phyloP scores from a whole-genome alignment of 306 rosid genomes.

The Spatholobus suberectus region DNA sequence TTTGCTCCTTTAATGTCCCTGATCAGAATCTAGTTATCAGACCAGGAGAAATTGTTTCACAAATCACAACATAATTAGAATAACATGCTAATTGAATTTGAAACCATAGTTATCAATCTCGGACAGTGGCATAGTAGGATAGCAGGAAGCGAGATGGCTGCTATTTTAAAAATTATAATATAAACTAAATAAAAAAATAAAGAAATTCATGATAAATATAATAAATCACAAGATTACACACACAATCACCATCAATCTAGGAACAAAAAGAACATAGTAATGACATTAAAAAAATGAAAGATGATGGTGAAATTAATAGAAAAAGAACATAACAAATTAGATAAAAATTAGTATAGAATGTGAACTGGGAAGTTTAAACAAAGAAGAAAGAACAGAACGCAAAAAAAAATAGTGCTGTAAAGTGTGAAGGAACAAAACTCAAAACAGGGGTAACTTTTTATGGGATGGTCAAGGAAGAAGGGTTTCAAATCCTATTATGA shows the following conservation, averaged over 20 bases:
- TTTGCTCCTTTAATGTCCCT: slow-evolving; percentile 99
- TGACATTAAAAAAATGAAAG: neutral
- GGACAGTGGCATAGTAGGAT: neutral
- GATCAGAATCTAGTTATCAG: slow-evolving; percentile 49
- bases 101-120: neutral
- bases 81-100: neutral
- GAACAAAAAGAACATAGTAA: neutral
- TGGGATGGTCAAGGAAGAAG: neutral
- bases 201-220: neutral
- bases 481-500: neutral
- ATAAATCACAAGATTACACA: neutral
- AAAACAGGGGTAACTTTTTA: neutral
- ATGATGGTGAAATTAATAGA: neutral
- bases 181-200: neutral
- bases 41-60: slow-evolving; percentile 58
- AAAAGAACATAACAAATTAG: neutral
- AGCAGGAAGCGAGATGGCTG: neutral
- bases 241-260: neutral
- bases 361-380: neutral
- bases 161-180: neutral
- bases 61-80: slow-evolving; percentile 46
- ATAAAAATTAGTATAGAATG: neutral
- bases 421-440: neutral
- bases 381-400: neutral
- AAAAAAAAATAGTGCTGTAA: neutral